Conservation (phyloP, 768 basidiomycete genomes). For the Naematelia encephala region DNA sequence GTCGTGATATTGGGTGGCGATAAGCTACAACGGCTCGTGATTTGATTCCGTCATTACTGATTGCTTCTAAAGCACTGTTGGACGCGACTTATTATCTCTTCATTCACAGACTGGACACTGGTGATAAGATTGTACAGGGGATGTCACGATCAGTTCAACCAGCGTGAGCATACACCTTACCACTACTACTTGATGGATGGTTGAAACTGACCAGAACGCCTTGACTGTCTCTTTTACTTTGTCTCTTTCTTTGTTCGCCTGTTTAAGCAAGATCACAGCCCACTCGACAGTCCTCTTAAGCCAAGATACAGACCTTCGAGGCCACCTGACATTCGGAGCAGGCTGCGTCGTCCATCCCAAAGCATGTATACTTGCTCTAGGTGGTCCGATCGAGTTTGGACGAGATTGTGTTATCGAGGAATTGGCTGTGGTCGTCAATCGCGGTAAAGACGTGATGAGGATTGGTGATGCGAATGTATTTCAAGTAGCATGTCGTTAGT, state of each 20-base stretch:
- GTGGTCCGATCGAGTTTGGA: slow-evolving; percentile 86
- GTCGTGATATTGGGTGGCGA: slow-evolving; percentile 4
- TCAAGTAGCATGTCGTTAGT: slow-evolving; percentile 87
- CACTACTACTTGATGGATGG: too few relatives aligned
- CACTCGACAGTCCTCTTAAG: slow-evolving; percentile 88
- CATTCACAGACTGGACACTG: too few relatives aligned
- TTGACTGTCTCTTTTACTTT: too few relatives aligned
- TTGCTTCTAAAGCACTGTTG: too few relatives aligned
- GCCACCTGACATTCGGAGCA: slow-evolving; percentile 78
- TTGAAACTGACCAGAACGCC: too few relatives aligned
- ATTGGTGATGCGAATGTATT: slow-evolving; percentile 93
- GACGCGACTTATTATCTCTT: too few relatives aligned
- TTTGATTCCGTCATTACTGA: too few relatives aligned
- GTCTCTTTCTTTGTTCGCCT: too few relatives aligned
- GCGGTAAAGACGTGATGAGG: slow-evolving; percentile 73
- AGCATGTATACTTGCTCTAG: slow-evolving; percentile 85
- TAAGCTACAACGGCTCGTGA: too few relatives aligned
- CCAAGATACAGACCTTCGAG: slow-evolving; percentile 90
- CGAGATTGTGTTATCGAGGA: slow-evolving; percentile 88
- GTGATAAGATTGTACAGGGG: too few relatives aligned
- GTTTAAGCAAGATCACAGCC: slow-evolving; percentile 79
- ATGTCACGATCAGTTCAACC: too few relatives aligned
- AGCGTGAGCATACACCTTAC: too few relatives aligned
- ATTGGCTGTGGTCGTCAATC: slow-evolving; percentile 79
- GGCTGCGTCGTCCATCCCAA: slow-evolving; percentile 90